These are phyloP conservation scores for Plasmodium relictum DNA, from an alignment of 169 alveolate species.

Conservation along the genomic window DNA sequence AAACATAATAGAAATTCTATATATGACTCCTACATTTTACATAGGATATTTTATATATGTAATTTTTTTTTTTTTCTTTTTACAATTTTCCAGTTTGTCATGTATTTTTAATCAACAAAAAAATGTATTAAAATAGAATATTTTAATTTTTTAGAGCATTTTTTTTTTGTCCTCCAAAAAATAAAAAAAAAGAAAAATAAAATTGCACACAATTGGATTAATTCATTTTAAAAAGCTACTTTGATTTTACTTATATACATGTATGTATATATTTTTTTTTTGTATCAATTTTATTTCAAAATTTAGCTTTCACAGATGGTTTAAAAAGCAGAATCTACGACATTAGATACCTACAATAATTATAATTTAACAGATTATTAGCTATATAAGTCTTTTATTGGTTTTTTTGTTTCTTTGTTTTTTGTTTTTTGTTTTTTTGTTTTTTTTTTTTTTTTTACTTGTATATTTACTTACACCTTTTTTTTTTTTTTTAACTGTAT, in stretches of 20 bases:
- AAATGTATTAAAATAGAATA: not conserved
- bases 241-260: not conserved
- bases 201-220: not conserved
- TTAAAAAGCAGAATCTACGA: not conserved
- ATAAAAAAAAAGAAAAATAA: not conserved
- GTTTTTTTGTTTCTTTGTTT: not conserved
- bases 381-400: not conserved
- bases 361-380: not conserved
- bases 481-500: not conserved
- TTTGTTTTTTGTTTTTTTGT: not conserved
- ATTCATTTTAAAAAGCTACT: not conserved
- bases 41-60: not conserved
- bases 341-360: not conserved
- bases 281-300: not conserved
- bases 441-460: slow-evolving; percentile 6
- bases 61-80: not conserved
- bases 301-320: not conserved
- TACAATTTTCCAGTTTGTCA: not conserved
- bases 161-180: not conserved
- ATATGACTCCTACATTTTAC: not conserved
- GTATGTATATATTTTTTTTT: not conserved
- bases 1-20: no score
- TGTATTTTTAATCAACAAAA: not conserved
- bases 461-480: not conserved
- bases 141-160: not conserved